phyloP scores from a whole-genome alignment of 371 early-diverging fungal species.

The Furculomyces boomerangus region DNA sequence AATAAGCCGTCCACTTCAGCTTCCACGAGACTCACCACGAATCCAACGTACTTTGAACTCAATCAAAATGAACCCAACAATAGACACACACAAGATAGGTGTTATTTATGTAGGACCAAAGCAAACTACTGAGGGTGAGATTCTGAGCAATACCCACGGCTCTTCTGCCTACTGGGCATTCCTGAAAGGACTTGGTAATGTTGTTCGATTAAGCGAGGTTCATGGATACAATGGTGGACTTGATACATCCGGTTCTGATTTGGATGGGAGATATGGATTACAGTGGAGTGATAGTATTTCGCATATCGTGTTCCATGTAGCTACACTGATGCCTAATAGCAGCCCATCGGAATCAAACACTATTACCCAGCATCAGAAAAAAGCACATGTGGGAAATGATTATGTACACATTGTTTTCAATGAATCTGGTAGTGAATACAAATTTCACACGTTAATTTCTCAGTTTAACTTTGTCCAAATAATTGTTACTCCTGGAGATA shows the following conservation, averaged over 20 bases:
- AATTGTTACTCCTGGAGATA: constrained; percentile 39
- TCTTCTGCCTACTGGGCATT: constrained; percentile 69
- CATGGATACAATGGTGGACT: constrained; percentile 71
- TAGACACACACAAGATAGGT: constrained; percentile 90
- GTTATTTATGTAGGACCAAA: constrained; percentile 76
- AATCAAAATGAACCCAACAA: constrained; percentile 72
- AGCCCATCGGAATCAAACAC: constrained; percentile 11
- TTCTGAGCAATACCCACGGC: constrained; percentile 67
- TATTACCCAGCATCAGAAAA: constrained; percentile 59
- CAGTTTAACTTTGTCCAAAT: constrained; percentile 91
- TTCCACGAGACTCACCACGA: constrained; percentile 54
- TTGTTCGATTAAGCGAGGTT: constrained; percentile 45
- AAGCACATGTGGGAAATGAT: constrained; percentile 92
- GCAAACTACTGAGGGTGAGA: constrained; percentile 65
- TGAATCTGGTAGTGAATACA: constrained; percentile 64
- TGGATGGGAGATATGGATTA: constrained; percentile 72
- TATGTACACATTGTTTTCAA: constrained; percentile 85
- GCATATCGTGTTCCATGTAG: constrained; percentile 77
- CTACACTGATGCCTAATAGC: constrained; percentile 82
- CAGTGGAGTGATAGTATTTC: constrained; percentile 73
- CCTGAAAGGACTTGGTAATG: constrained; percentile 55
- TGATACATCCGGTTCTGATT: constrained; percentile 55
- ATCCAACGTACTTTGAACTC: constrained; percentile 54
- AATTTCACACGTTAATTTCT: constrained; percentile 74
- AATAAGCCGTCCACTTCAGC: constrained; percentile 36